Evolutionary conservation across 176 grass and related monocot genomes (phyloP).

Genomic region (Aegilops umbellulata): DNA sequence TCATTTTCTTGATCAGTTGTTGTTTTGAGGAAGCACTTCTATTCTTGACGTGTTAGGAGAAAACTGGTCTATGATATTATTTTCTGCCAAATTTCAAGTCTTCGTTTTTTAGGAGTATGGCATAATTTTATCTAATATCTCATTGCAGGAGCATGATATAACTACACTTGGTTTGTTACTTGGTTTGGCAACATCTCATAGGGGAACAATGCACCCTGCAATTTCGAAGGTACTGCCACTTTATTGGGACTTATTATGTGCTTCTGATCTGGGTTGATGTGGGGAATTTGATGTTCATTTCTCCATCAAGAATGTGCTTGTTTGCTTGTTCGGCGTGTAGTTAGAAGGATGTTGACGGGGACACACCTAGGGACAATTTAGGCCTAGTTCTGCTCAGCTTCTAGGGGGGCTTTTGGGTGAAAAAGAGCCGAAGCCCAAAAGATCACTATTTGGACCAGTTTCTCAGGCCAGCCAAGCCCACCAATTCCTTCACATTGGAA

Average conservation of each 20-base stretch:
- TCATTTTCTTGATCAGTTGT: background rate
- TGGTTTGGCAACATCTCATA: constrained; percentile 85
- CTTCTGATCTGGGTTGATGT: background rate
- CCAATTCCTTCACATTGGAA: no score
- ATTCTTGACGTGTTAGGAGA: background rate
- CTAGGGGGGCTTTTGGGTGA: background rate
- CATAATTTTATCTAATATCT: constrained; percentile 8
- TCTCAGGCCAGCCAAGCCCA: no score
- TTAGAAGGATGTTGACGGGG: background rate
- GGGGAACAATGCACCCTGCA: constrained; percentile 89
- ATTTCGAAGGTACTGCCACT: constrained; percentile 68
- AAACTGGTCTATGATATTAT: background rate
- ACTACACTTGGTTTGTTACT: constrained; percentile 87
- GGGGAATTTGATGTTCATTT: constrained; percentile 19
- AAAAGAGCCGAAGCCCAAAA: background rate
- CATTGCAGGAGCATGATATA: constrained; percentile 86
- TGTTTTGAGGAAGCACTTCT: background rate
- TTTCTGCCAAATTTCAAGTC: constrained; percentile 1
- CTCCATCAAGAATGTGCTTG: background rate
- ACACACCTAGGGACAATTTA: background rate
- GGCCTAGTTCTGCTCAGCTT: background rate
- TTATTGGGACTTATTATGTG: background rate
- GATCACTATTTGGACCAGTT: background rate
- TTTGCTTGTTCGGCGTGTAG: background rate
- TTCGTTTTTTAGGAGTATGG: constrained; percentile 27